A percentile compares a stretch with the other conserved stretches of the same genome.
Conservation (phyloP, 2,329 filamentous ascomycete genomes). For the Fusarium udum region DNA sequence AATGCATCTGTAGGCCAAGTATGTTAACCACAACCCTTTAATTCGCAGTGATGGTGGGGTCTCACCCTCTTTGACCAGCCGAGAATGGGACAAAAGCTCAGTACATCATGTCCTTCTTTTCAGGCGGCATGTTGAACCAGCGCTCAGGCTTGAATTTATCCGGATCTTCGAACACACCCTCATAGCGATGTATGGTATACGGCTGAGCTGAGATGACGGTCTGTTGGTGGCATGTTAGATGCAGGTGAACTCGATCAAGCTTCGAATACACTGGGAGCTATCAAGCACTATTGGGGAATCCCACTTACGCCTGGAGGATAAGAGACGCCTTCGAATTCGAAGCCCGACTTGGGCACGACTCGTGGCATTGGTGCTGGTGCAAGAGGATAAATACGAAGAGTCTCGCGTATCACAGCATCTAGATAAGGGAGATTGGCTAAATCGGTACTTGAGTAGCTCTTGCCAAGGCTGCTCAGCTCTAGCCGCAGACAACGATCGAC, state of each 20-base stretch:
- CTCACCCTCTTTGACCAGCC: not conserved
- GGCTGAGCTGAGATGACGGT: not conserved
- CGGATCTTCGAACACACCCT: not conserved
- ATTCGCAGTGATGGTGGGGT: not conserved
- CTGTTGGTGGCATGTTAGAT: not conserved
- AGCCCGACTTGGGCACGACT: not conserved
- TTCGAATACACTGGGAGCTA: too few species aligned
- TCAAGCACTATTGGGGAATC: too few species aligned
- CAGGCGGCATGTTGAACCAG: not conserved
- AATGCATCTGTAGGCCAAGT: not conserved
- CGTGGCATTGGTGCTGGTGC: not conserved
- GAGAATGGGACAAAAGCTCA: not conserved
- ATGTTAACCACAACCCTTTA: not conserved
- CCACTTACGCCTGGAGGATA: not conserved
- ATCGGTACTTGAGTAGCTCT: too few species aligned
- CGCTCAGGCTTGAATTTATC: not conserved
- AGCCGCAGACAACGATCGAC: too few species aligned
- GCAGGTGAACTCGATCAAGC: too few species aligned
- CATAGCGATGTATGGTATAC: not conserved
- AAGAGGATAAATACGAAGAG: not conserved
- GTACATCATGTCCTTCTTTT: not conserved
- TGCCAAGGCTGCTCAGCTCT: too few species aligned
- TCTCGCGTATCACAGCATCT: not conserved
- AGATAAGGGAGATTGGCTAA: not conserved
- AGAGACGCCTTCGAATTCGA: not conserved